Evolutionary conservation across 192 early-diverging fungal species (phyloP).

Genomic region (Kappamyces sp.): DNA sequence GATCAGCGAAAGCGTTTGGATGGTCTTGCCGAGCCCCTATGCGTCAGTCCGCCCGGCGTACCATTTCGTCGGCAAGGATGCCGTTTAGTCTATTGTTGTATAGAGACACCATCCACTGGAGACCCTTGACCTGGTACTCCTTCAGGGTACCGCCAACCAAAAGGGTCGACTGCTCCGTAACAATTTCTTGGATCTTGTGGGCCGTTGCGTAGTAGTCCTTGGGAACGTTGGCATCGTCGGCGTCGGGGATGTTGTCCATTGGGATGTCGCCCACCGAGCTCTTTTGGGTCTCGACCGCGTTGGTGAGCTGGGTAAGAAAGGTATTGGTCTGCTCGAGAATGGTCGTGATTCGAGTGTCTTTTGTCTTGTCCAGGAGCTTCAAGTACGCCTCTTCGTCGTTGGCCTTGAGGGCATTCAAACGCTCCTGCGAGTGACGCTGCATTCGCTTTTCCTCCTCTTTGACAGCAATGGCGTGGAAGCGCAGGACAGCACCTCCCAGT

Average conservation of each 20-base stretch:
- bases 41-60: slow-evolving; percentile 56
- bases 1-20: slow-evolving; percentile 94
- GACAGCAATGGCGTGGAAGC: slow-evolving; percentile 74
- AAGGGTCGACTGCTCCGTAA: slow-evolving; percentile 73
- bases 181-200: slow-evolving; percentile 78
- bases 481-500: slow-evolving; percentile 69
- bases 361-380: slow-evolving; percentile 88
- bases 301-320: slow-evolving; percentile 77
- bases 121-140: slow-evolving; percentile 94
- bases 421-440: slow-evolving; percentile 82
- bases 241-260: slow-evolving; percentile 38
- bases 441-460: slow-evolving; percentile 91
- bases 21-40: slow-evolving; percentile 58
- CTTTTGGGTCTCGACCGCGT: slow-evolving; percentile 78
- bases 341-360: slow-evolving; percentile 92
- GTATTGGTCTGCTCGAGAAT: slow-evolving; percentile 83
- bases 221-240: slow-evolving; percentile 44
- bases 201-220: slow-evolving; percentile 77
- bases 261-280: slow-evolving; percentile 44
- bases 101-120: slow-evolving; percentile 99
- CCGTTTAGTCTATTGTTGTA: slow-evolving; percentile 99
- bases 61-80: slow-evolving; percentile 97
- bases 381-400: slow-evolving; percentile 98
- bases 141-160: slow-evolving; percentile 87
- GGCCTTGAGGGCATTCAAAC: slow-evolving; percentile 91